A percentile compares a stretch with the other conserved stretches of the same genome.
Conservation (phyloP, 2,329 filamentous ascomycete species). For the Thielaviopsis cerberus region DNA sequence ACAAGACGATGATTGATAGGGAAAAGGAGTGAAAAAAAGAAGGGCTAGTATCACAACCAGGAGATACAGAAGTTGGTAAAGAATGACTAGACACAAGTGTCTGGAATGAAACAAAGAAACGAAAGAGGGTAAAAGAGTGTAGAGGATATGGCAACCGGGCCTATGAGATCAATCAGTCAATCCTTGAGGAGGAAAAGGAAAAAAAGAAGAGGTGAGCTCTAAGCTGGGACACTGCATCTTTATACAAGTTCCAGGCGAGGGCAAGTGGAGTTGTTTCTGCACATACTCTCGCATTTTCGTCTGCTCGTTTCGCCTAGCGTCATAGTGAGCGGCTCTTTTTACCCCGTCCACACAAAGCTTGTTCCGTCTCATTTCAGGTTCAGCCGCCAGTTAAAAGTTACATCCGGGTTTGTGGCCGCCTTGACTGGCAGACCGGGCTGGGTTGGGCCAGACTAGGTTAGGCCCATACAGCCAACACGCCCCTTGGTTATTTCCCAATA, state of each 20-base stretch:
- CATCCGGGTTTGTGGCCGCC: neutral
- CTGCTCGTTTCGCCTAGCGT: neutral
- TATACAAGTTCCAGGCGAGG: neutral
- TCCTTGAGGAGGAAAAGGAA: neutral
- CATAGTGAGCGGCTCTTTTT: neutral
- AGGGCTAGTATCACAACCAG: neutral
- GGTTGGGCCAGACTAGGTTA: neutral
- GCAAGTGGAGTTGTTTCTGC: neutral
- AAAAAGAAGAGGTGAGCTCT: neutral
- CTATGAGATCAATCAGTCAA: neutral
- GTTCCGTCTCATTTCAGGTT: neutral
- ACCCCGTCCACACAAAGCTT: neutral
- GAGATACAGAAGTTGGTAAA: neutral
- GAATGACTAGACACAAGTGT: neutral
- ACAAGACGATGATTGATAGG: neutral
- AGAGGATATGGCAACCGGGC: constrained; percentile 1
- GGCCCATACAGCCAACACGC: neutral
- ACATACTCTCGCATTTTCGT: neutral
- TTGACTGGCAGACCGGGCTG: neutral
- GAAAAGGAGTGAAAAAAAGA: neutral
- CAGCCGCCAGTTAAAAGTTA: neutral
- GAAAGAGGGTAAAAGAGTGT: neutral
- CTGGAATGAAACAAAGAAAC: neutral
- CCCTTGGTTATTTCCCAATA: neutral
- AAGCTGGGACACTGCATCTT: neutral